A percentile compares a stretch with the other conserved stretches of the same genome.
phyloP scores from a whole-genome alignment of 2,329 filamentous ascomycete genomes.

The Coleophoma eucalyptorum region DNA sequence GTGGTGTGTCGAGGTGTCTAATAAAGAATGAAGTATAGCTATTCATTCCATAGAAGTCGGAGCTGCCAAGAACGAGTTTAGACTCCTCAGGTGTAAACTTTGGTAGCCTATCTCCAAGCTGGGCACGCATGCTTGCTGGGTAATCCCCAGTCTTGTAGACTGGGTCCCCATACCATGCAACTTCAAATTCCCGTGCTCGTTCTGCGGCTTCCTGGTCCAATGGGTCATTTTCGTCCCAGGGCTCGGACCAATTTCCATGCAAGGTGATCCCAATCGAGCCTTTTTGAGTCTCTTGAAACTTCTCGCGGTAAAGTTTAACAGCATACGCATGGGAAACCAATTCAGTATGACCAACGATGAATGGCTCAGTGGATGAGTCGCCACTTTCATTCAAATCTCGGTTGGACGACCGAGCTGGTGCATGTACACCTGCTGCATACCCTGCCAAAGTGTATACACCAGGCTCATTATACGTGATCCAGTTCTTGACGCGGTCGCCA shows the following conservation, averaged over 20 bases:
- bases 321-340: constrained; percentile 77
- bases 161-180: constrained; percentile 82
- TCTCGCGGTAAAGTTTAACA: constrained; percentile 75
- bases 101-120: constrained; percentile 76
- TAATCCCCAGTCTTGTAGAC: constrained; percentile 75
- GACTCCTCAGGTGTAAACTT: constrained; percentile 64
- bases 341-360: constrained; percentile 76
- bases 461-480: constrained; percentile 88
- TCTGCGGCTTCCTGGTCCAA: constrained; percentile 69
- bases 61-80: constrained; percentile 70
- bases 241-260: constrained; percentile 62
- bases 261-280: constrained; percentile 83
- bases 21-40: constrained; percentile 87
- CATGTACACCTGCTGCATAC: constrained; percentile 72
- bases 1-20: constrained; percentile 59
- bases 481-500: constrained; percentile 69
- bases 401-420: constrained; percentile 76
- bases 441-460: constrained; percentile 80
- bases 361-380: constrained; percentile 72
- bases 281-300: constrained; percentile 67
- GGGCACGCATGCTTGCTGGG: constrained; percentile 75
- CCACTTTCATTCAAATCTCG: constrained; percentile 64
- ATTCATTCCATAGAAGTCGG: constrained; percentile 93
- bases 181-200: constrained; percentile 80
- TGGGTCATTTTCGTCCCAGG: constrained; percentile 74